Evolutionary conservation across 2,329 filamentous ascomycete species (phyloP), one percentile per base, ranked within the genome.

Genomic region (Balansia obtecta): DNA sequence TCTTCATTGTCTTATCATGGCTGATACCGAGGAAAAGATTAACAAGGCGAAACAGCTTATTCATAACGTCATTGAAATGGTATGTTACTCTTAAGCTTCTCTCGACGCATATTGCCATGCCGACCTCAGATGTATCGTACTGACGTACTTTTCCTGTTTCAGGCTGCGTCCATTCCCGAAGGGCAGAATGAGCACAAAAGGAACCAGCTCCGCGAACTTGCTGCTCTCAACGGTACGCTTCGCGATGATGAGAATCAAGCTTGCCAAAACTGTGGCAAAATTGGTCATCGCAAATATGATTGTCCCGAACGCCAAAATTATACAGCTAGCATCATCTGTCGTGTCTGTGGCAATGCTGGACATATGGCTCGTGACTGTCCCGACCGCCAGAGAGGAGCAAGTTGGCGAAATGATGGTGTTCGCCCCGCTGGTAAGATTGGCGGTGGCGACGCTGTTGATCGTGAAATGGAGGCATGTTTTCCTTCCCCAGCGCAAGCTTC

Each of bases 241-340:
- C 91, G 93, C 74, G 93, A 98, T 65, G 93, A 98, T 63, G 93
- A 98, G 68, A 98, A 98, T 69, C 93, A 98, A 68, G 93, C 93
- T 57, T 98, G 93, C 71, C 93, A 98, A 73, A 98, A 98, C 75
- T 98, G 88, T 70, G 93, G 93, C 60, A 89, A 97, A 77, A 98
- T 98, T 57, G 93, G 93, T 54, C 93, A 98, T 69, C 85, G 93
- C 70, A 98, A 98, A 71, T 97, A 96, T 67, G 93, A 98, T 66
- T 98, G 93, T 61, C 93, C 93, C 13, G 88, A 98, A 71, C 88
- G 93, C 68, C 88, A 90, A 66, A 98, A 98, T 71, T 97, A 86
- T 71, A 98, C 93, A n/a, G 90, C 93, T 61, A 97, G 89, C 70
- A 97, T 98, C 66, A 97, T 98, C 65, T 98, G 93, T 71, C 90